Conservation (phyloP, 1,284 basidiomycete species). For the Rhizoctonia solani region DNA sequence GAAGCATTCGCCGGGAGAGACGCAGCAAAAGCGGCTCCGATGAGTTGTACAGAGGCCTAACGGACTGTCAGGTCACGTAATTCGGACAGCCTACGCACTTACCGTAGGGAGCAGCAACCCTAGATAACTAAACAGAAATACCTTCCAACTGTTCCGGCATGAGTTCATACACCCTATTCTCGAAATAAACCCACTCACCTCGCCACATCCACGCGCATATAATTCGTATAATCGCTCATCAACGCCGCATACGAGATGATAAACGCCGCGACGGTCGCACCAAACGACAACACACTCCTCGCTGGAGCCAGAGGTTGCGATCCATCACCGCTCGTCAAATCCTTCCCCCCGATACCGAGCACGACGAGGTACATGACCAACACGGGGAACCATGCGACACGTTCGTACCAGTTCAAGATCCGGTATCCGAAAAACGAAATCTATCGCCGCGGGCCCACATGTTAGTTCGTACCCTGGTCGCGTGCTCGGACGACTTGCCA, state of each 20-base stretch:
- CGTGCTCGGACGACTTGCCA: slow-evolving; percentile 53
- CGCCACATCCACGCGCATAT: slow-evolving; percentile 60
- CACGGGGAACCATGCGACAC: slow-evolving; percentile 77
- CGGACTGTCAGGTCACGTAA: neutral
- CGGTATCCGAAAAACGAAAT: slow-evolving; percentile 81
- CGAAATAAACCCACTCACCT: slow-evolving; percentile 49
- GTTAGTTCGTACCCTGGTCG: neutral
- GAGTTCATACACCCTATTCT: neutral
- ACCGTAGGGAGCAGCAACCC: slow-evolving; percentile 75
- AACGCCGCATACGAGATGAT: slow-evolving; percentile 68
- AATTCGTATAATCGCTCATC: slow-evolving; percentile 74
- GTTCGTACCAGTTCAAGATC: slow-evolving; percentile 79
- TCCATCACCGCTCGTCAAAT: slow-evolving; percentile 53
- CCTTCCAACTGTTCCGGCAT: slow-evolving; percentile 54
- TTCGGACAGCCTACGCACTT: slow-evolving; percentile 40
- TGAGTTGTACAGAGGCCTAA: slow-evolving; percentile 65
- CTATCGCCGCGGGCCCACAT: no score
- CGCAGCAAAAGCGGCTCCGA: slow-evolving; percentile 74
- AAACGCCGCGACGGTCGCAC: slow-evolving; percentile 72
- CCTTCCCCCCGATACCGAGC: slow-evolving; percentile 71
- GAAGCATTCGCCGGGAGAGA: slow-evolving; percentile 62
- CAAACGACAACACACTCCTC: slow-evolving; percentile 62
- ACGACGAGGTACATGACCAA: slow-evolving; percentile 76
- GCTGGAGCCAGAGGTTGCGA: slow-evolving; percentile 56
- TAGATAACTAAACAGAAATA: slow-evolving; percentile 75